Base-by-base conservation (phyloP, 495 filamentous ascomycete genomes). In the Podospora comata region DNA sequence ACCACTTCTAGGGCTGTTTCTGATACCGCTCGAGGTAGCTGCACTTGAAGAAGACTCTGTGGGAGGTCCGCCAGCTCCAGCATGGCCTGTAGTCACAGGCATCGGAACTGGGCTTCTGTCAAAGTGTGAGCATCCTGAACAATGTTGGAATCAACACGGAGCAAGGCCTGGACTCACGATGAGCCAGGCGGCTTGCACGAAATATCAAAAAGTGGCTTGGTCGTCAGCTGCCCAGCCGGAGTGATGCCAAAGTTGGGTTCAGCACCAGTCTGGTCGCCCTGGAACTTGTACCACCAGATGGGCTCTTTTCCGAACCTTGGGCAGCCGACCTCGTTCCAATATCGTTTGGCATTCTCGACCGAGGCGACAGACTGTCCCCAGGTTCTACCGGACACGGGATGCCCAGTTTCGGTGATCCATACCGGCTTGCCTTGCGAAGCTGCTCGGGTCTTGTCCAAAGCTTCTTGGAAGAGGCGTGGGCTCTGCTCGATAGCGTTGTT, bases 401-500 rank as follows among this genome's bases (percentile, higher is more conserved):
- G 94, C 69, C 93, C 94, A 28, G 92, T 96, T 85, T 97, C 93
- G 26, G 92, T 97, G 69, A 97, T 84, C 90, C 93, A 94, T 73
- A 97, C 86, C 16, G 85, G 81, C 85, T 93, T 94, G 67, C 83
- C 85, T 23, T 81, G 79, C 64, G 85, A 86, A 53, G 81, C 87
- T 28, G 75, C 75, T 71, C 85, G 79, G 66, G 91, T 92, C 53
- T 79, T 80, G 27, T 77, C 72, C 15, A 90, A 81, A 27, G 90
- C 86, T 28, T 85, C 86, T 32, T 86, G 76, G 81, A 93, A 94
- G 64, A 91, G 81, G 11, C 65, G 59, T 70, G 85, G 86, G 76
- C 82, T 88, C 71, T 86, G 81, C 13, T 75, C 77, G 73, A 94
- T 91, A 71, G 74, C 78, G 79, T 94, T 94, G 82, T 66, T 87